Evolutionary conservation across 2,329 filamentous ascomycete genomes (phyloP), one percentile per base, ranked within the genome.

Genomic region (Dactylellina cionopaga): DNA sequence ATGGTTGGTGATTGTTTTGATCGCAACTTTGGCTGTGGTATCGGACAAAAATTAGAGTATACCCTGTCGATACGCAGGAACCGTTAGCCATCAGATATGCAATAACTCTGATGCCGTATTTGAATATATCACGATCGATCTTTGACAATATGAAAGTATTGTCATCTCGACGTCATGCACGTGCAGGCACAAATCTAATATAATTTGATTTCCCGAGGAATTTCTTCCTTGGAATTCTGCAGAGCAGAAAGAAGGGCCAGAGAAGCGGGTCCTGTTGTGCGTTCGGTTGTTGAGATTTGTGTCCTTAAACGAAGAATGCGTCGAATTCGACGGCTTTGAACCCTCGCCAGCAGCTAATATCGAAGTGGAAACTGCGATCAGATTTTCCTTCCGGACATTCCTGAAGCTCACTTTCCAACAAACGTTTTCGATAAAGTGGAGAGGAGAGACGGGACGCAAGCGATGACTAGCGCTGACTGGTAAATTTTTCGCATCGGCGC

Each of bases 391-490:
- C 65, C 35, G 58, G 51, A 41, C 58, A 71, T 71, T 71, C 66
- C 52, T 64, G 66, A 10, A 49, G 66, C 58, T 59, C 51, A 71
- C 66, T 62, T 71, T 43, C 4, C 19, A 52, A 63, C 51, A 54
- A 43, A 46, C 35, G 65, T 70, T 70, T 70, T 55, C 41, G 31
- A 70, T 70, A 70, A 31, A 62, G 65, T 56, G 43, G 24, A 24
- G 19, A 19, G 49, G 47, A 55, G 29, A 56, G 49, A 63, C 58
- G 47, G 65, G 24, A 55, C 44, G 55, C 47, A 60, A 62, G 39
- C 55, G 55, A n/a, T n/a, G n/a, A 70, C 27, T 69, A 31, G 43
- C 43, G 15, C 13, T 33, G 24, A 46, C 9, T n/a, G 5, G n/a
- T 25, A 33, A n/a, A 46, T 43, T 29, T 11, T 43, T 24, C 35